Base-by-base conservation (phyloP, 148 eudicot genomes). In the Rhododendron kiyosumense region DNA sequence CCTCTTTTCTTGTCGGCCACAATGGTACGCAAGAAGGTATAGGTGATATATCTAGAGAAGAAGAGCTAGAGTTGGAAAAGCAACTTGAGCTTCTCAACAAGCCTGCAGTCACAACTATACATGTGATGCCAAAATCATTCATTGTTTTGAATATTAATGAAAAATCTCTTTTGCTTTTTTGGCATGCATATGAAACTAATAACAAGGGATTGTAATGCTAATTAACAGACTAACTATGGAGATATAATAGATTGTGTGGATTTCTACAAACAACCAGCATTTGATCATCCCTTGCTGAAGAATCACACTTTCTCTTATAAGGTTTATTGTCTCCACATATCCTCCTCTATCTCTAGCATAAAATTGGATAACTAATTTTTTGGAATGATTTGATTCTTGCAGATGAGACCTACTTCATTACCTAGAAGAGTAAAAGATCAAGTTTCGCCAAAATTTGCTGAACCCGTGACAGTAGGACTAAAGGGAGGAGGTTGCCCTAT, bases 41-140 rank as follows among this genome's bases (percentile, higher is more conserved):
- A 17, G 28, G 7, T 45, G 12, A 32, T 32, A 32, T 46, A n/a
- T 45, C 81, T 46, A 13, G 26, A n/a, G 3, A 46, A 4, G 57
- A 78, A 46, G 81, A 78, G 5, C 13, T 45, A 34, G 81, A 78
- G 20, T 45, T 78, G 34, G 81, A 78, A 49, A 46, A 78, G 57
- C 81, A 78, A 46, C 57, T 78, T n/a, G n/a, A 78, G 32, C 34
- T 45, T 78, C 34, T 78, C 7, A 78, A 78, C 57, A 78, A 78
- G 57, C 81, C 81, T 0, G 57, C 81, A n/a, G 18, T 78, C 54
- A 78, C n/a, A 28, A 78, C 81, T 46, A 78, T 78, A 9, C 54
- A 45, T 26, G 81, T 78, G n/a, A 59, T 20, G 2, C 5, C 26
- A 59, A 20, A 22, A 20, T 59, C 11, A 65, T 65, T n/a, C 5